Evolutionary conservation across 306 rosid genomes (phyloP).

Genomic region (Casuarina equisetifolia): DNA sequence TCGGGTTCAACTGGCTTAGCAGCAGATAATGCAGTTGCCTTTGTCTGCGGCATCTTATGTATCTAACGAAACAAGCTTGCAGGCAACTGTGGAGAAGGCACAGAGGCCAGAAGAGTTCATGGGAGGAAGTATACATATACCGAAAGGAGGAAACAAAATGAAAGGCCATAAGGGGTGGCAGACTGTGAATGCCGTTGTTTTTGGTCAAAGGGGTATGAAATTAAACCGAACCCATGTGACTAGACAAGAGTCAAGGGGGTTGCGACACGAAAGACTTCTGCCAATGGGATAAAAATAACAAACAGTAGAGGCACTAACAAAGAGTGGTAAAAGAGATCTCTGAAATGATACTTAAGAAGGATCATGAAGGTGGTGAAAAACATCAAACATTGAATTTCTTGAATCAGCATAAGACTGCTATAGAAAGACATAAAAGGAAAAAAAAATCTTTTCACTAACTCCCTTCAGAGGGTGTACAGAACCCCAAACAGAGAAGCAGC

Average conservation of each 20-base stretch:
- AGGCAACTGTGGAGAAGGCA: constrained; percentile 97
- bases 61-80: constrained; percentile 75
- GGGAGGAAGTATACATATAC: constrained; percentile 85
- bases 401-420: constrained; percentile 41
- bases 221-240: constrained; percentile 53
- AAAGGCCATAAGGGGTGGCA: constrained; percentile 71
- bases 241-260: constrained; percentile 54
- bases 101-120: constrained; percentile 96
- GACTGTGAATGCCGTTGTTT: constrained; percentile 48
- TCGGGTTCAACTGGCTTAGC: constrained; percentile 58
- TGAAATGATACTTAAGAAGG: constrained; percentile 36
- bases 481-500: constrained; percentile 43
- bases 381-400: constrained; percentile 42
- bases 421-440: constrained; percentile 41
- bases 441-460: constrained; percentile 50
- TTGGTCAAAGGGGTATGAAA: constrained; percentile 44
- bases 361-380: constrained; percentile 48
- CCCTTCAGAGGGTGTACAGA: constrained; percentile 43
- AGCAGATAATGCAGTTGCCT: constrained; percentile 60
- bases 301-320: constrained; percentile 41
- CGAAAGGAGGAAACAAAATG: constrained; percentile 79
- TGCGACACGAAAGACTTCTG: constrained; percentile 43
- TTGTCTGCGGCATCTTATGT: constrained; percentile 78
- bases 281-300: constrained; percentile 53
- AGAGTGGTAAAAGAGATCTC: constrained; percentile 43